These are phyloP conservation scores for Fusarium dimerum DNA, from an alignment of 2,329 filamentous ascomycete genomes.

Conservation along the genomic window DNA sequence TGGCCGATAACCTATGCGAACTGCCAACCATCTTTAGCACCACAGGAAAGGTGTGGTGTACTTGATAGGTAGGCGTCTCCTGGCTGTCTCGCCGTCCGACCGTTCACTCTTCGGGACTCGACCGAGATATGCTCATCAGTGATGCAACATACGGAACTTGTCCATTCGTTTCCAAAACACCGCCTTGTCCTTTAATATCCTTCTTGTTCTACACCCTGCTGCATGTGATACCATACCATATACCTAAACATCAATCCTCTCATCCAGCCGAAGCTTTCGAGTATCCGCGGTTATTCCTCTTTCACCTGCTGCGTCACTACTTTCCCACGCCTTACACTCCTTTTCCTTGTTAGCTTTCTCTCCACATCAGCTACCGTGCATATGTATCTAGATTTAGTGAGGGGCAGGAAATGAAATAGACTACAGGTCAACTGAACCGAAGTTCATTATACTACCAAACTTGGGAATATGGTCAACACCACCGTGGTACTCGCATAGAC, in stretches of 20 bases:
- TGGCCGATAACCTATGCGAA: background rate
- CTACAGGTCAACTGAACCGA: background rate
- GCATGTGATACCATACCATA: constrained; percentile 1
- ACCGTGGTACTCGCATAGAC: background rate
- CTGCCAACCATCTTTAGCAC: too few relatives aligned
- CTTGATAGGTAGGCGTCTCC: background rate
- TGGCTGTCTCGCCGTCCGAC: constrained; percentile 11
- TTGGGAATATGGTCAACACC: background rate
- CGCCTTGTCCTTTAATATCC: background rate
- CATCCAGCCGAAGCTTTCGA: constrained; percentile 16
- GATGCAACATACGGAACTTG: constrained; percentile 17
- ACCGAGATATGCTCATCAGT: constrained; percentile 22
- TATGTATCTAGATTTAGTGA: background rate
- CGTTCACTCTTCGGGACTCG: constrained; percentile 24
- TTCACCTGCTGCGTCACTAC: constrained; percentile 11
- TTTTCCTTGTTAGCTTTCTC: constrained; percentile 5
- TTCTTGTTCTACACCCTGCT: background rate
- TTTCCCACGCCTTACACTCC: constrained; percentile 7
- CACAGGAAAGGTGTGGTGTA: background rate
- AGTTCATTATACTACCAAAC: background rate
- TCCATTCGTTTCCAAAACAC: constrained; percentile 2
- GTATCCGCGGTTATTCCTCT: constrained; percentile 25
- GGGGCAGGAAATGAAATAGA: background rate
- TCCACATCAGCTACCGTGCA: background rate
- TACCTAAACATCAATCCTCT: constrained; percentile 11